Percentiles rank a stretch among this genome's conserved stretches.
Conservation (phyloP, 208 protist genomes). For the Trypanosoma cruzi region DNA sequence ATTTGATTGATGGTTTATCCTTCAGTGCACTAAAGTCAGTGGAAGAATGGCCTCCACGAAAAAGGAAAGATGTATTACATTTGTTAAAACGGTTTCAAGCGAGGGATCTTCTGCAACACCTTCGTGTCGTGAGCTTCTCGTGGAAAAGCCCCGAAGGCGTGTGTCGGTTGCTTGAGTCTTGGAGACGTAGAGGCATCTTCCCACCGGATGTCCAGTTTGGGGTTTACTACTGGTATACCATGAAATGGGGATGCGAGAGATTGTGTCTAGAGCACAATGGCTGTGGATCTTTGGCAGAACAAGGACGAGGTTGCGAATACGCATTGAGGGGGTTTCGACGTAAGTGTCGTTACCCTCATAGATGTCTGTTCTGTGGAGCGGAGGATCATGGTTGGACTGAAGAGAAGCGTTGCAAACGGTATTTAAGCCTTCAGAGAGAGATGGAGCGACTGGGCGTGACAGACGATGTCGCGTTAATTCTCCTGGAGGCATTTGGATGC, state of each 20-base stretch:
- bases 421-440: conserved; percentile 57
- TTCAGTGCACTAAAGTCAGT: conserved; percentile 27
- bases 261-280: conserved; percentile 85
- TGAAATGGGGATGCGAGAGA: conserved; percentile 57
- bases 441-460: conserved; percentile 55
- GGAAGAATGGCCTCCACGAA: conserved; percentile 50
- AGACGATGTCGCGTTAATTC: conserved; percentile 44
- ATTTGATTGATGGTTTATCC: conserved; percentile 34
- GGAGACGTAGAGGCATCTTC: conserved; percentile 60
- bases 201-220: conserved; percentile 71
- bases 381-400: conserved; percentile 83
- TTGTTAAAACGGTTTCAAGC: conserved; percentile 42
- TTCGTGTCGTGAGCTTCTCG: conserved; percentile 63
- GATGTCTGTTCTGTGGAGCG: conserved; percentile 72
- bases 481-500: conserved; percentile 72
- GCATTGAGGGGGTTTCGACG: conserved; percentile 56
- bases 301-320: conserved; percentile 74
- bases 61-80: conserved; percentile 36
- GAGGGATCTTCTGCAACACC: conserved; percentile 61
- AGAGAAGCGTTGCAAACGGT: conserved; percentile 63
- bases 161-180: conserved; percentile 61
- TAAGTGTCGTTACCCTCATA: conserved; percentile 77
- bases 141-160: conserved; percentile 49
- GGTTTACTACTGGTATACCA: conserved; percentile 79
- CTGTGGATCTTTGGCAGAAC: conserved; percentile 45